These are phyloP conservation scores for Carex cristatella DNA, from an alignment of 176 grass and related monocot genomes.

Conservation along the genomic window DNA sequence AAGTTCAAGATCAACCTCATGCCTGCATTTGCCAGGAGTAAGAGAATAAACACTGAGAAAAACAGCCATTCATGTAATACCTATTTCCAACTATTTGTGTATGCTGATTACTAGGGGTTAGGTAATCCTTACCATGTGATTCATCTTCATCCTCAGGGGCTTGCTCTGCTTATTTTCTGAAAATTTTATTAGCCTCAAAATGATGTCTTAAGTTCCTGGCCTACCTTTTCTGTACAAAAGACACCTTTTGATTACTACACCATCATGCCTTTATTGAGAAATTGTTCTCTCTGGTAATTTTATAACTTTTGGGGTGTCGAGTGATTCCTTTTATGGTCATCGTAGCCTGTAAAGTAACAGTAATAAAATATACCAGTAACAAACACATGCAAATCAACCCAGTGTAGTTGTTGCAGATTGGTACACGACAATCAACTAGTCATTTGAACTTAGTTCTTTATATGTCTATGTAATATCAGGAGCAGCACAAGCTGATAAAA, in stretches of 20 bases:
- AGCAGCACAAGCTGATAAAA: not conserved
- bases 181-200: not conserved
- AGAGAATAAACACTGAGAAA: slow-evolving; percentile 24
- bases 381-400: not conserved
- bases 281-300: not conserved
- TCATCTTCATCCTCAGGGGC: not conserved
- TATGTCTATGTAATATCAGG: not conserved
- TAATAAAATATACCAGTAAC: not conserved
- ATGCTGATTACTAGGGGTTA: not conserved
- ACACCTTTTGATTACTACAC: not conserved
- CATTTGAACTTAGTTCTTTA: not conserved
- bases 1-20: slow-evolving; percentile 27
- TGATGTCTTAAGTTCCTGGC: not conserved
- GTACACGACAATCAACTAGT: not conserved
- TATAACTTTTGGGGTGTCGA: not conserved
- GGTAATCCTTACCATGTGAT: not conserved
- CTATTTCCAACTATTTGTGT: not conserved
- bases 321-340: not conserved
- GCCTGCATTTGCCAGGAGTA: slow-evolving; percentile 51
- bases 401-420: not conserved
- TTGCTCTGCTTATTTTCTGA: not conserved
- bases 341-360: not conserved
- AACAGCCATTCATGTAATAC: slow-evolving; percentile 29
- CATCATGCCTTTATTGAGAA: not conserved
- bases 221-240: not conserved